Evolutionary conservation across 1,284 basidiomycete genomes (phyloP), one percentile per base, ranked within the genome.

Genomic region (Heliocybe sulcata): DNA sequence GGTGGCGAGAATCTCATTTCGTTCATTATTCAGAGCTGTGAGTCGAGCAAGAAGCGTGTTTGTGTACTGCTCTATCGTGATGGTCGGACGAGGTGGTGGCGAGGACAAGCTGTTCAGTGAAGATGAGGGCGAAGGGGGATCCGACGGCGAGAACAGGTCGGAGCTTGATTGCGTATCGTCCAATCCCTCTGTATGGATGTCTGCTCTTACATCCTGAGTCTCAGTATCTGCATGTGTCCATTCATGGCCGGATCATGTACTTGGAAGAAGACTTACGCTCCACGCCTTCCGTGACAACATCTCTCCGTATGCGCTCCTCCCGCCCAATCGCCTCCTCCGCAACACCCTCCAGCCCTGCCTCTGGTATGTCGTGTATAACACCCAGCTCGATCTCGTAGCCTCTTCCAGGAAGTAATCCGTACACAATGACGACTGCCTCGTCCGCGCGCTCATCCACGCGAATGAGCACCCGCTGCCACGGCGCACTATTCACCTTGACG

Each of bases 401-500:
- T 54, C 85, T 75, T 2, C 87, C 85, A 10, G 90, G 90, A 75
- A 89, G 80, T 38, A 92, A 76, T 2, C 87, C 87, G 57, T 88
- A 90, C 27, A 92, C 78, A 59, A 92, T 86, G 53, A 92, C 87
- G 54, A 91, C 79, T 0, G 86, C 89, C 64, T 92, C 88, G 59
- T 90, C 88, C 0, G 77, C 74, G 52, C 83, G 80, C 47, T 91
- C 88, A 63, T 89, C 83, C 60, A 90, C 81, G 56, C 84, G 81
- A 58, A 89, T 82, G 60, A 90, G 78, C 22, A 90, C 85, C 54
- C 83, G 76, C 64, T 85, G 80, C 89, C 89, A 92, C 2, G 79
- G 77, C 3, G 81, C 75, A 16, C 81, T 81, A 61, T 92, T 91
- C 45, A 92, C 86, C 55, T 85, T 87, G 35, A 92, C 83, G 1